Base-by-base conservation (phyloP, 164 flowering plant species). In the Pachysandra terminalis region DNA sequence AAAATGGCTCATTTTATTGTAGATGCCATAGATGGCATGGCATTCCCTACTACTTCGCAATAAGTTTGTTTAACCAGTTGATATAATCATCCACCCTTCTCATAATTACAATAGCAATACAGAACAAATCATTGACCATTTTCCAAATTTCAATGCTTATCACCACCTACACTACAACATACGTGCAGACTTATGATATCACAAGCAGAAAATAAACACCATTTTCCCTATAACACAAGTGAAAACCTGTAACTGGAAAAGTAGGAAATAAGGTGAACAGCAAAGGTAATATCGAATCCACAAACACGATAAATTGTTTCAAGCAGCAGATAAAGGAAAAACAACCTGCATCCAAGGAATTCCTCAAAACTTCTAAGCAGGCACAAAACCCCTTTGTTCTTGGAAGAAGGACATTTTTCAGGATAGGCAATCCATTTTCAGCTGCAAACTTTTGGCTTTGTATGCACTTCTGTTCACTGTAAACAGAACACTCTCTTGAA, bases 271-370 rank as follows among this genome's bases (percentile, higher is more conserved):
- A 49, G 27, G n/a, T 41, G 25, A 55, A 53, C 41, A 57, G 63
- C 41, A 35, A 35, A 56, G 24, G 10, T 5, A 13, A 19, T 27
- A n/a, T 24, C 8, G 40, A 23, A 25, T 8, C 24, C 25, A 19
- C 63, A 70, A 55, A 69, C 25, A 17, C 28, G 26, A 55, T 9
- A 62, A 16, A 6, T 1, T n/a, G 2, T 41, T 69, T 59, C n/a
- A 41, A 72, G 57, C 32, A 71, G 52, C 61, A 63, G 19, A 55
- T 9, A 56, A 32, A 56, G 54, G n/a, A 67, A 74, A 35, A 27
- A 1, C 40, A 72, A 84, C 97, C 98, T 89, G 97, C 92, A 84
- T 90, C 97, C 65, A 92, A 59, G 35, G 90, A 81, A 60, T 67
- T 78, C 73, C 87, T 85, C 67, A 95, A 74, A 53, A 71, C 74